A percentile compares a stretch with the other conserved stretches of the same genome.
Conservation (phyloP, 495 filamentous ascomycete genomes). For the Bacidia rubella region DNA sequence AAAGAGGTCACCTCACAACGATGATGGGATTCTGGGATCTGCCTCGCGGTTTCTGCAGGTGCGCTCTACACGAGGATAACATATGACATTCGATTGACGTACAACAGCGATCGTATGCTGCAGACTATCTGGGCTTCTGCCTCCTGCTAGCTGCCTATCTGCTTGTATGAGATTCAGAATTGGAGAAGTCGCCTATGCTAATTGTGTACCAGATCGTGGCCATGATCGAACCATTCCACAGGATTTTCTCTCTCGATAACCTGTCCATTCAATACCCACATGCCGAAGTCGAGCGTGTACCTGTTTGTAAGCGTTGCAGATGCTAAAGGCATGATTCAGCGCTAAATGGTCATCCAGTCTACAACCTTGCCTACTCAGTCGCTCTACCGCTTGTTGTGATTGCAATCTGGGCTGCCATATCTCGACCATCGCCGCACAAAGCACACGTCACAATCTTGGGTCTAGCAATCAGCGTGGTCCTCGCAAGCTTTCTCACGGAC, state of each 20-base stretch:
- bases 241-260: conserved; percentile 61
- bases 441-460: conserved; percentile 76
- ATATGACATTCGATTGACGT: background rate
- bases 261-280: conserved; percentile 74
- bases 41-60: conserved; percentile 32
- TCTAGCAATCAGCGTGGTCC: conserved; percentile 58
- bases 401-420: conserved; percentile 46
- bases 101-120: conserved; percentile 58
- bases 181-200: too few species aligned
- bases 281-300: conserved; percentile 71
- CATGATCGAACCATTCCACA: conserved; percentile 77
- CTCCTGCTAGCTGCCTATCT: conserved; percentile 54
- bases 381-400: conserved; percentile 55
- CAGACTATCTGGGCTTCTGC: conserved; percentile 72
- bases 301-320: conserved; percentile 43
- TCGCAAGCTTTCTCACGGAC: conserved; percentile 77
- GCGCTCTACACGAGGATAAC: background rate
- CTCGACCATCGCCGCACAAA: conserved; percentile 56
- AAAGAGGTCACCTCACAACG: conserved; percentile 4
- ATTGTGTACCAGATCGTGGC: conserved; percentile 44
- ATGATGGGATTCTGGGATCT: conserved; percentile 22
- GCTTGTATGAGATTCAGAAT: conserved; percentile 37
- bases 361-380: conserved; percentile 65
- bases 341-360: conserved; percentile 32
- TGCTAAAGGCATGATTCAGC: too few species aligned